phyloP scores from a whole-genome alignment of 2,329 filamentous ascomycete genomes.

The Penicillium sp. region DNA sequence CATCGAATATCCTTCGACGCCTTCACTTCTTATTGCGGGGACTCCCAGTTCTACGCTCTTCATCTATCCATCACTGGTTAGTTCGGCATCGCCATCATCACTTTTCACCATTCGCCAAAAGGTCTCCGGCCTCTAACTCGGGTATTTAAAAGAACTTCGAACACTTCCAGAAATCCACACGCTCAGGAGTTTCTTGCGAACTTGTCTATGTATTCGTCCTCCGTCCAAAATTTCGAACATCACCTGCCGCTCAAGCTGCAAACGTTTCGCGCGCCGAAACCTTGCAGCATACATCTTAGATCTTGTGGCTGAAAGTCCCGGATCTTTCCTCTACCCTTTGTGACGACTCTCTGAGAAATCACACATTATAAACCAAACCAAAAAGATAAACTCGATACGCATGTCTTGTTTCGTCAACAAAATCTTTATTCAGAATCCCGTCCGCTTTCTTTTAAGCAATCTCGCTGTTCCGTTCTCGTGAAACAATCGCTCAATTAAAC shows the following conservation, averaged over 20 bases:
- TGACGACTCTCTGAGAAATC: conserved; percentile 33
- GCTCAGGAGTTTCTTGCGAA: conserved; percentile 35
- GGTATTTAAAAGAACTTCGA: conserved; percentile 27
- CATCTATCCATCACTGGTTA: conserved; percentile 4
- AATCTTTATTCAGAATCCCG: conserved; percentile 45
- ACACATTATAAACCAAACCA: conserved; percentile 28
- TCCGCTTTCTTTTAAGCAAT: conserved; percentile 33
- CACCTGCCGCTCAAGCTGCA: conserved; percentile 92
- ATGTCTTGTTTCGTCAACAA: conserved; percentile 56
- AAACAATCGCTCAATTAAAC: conserved; percentile 28
- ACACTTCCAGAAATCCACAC: conserved; percentile 40
- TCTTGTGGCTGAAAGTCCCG: conserved; percentile 75
- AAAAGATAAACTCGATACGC: conserved; percentile 42
- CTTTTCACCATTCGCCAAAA: conserved; percentile 12
- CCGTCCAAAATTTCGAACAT: conserved; percentile 90
- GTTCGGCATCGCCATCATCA: conserved; percentile 24
- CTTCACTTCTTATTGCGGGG: conserved; percentile 17
- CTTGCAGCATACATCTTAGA: conserved; percentile 82
- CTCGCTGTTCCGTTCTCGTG: conserved; percentile 28
- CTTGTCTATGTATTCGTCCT: conserved; percentile 99
- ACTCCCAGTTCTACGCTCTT: conserved; percentile 12
- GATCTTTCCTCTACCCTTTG: conserved; percentile 26
- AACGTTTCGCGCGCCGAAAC: conserved; percentile 92
- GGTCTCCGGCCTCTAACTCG: conserved; percentile 25
- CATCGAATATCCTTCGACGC: conserved; percentile 17